Percentiles rank a stretch among this genome's conserved stretches.
Evolutionary conservation across 768 basidiomycete species (phyloP).

Genomic region (Tylopilus intermedius): DNA sequence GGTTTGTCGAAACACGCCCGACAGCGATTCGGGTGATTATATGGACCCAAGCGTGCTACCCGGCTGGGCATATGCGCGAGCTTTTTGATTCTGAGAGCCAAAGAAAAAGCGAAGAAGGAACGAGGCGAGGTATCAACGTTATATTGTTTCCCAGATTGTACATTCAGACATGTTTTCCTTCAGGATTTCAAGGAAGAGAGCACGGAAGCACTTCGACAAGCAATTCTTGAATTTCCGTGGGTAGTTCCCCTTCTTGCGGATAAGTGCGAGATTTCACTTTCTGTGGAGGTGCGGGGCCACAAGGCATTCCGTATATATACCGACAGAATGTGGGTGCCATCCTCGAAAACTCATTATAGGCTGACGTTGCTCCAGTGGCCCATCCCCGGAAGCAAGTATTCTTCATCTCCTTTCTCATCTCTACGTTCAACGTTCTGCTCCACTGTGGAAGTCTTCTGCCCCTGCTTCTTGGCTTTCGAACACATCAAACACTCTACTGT

Average conservation of each 20-base stretch:
- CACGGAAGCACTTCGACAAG: conserved; percentile 65
- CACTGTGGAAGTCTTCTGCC: conserved; percentile 76
- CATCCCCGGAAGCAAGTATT: conserved; percentile 37
- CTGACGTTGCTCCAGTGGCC: conserved; percentile 28
- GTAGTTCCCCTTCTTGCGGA: conserved; percentile 80
- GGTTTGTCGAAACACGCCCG: conserved; percentile 13
- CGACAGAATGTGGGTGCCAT: conserved; percentile 50
- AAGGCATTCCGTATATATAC: conserved; percentile 65
- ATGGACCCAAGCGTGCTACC: conserved; percentile 63
- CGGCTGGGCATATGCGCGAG: conserved; percentile 70
- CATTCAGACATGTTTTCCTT: neutral
- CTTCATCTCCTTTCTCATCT: conserved; percentile 84
- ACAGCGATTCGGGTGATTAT: conserved; percentile 18
- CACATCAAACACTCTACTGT: conserved; percentile 41
- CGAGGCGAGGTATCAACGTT: conserved; percentile 34
- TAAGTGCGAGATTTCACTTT: conserved; percentile 69
- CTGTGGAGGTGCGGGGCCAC: conserved; percentile 53
- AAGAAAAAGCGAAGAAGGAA: conserved; percentile 41
- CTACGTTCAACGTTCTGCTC: conserved; percentile 72
- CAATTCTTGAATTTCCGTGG: conserved; percentile 74
- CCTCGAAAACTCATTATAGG: neutral
- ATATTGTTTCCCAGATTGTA: neutral
- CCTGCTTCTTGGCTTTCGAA: conserved; percentile 63
- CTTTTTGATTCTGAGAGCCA: conserved; percentile 55
- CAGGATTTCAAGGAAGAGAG: conserved; percentile 52